phyloP scores from a whole-genome alignment of 1,139 yeast species.

The Lizanozyma gosingica region DNA sequence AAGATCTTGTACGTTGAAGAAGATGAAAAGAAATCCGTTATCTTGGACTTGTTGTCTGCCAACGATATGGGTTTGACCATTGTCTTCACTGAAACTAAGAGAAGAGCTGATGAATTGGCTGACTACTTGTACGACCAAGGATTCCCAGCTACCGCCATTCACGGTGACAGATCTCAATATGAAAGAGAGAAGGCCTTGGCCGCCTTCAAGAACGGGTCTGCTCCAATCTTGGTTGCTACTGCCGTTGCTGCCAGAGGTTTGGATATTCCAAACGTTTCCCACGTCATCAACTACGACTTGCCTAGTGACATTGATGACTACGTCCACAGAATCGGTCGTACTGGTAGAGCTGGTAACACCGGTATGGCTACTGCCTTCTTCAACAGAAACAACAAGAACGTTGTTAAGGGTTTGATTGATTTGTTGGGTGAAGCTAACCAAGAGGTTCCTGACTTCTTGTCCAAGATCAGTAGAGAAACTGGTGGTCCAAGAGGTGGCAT shows the following conservation, averaged over 20 bases:
- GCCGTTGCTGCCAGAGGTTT: constrained; percentile 99
- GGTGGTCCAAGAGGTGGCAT: constrained; percentile 53
- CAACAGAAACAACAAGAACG: constrained; percentile 89
- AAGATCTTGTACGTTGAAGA: constrained; percentile 90
- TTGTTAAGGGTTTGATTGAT: constrained; percentile 82
- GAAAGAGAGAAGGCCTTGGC: constrained; percentile 98
- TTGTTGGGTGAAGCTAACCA: constrained; percentile 93
- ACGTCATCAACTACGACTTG: constrained; percentile 92
- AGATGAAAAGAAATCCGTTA: constrained; percentile 84
- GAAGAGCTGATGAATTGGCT: constrained; percentile 95
- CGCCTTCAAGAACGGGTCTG: constrained; percentile 75
- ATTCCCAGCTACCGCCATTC: constrained; percentile 96
- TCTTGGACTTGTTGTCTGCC: constrained; percentile 76
- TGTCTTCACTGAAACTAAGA: constrained; percentile 95
- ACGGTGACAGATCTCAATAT: constrained; percentile 96
- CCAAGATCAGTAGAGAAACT: constrained; percentile 71
- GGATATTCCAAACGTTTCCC: constrained; percentile 98
- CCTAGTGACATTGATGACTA: constrained; percentile 97
- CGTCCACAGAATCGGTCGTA: constrained; percentile 99
- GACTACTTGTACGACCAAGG: constrained; percentile 84
- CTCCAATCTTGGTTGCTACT: constrained; percentile 93
- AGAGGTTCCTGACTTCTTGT: constrained; percentile 87
- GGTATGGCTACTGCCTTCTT: constrained; percentile 98
- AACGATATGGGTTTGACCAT: constrained; percentile 81
- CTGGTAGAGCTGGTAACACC: constrained; percentile 99